Evolutionary conservation across 139 green algal genomes (phyloP).

Genomic region (Pycnococcus provasolii): DNA sequence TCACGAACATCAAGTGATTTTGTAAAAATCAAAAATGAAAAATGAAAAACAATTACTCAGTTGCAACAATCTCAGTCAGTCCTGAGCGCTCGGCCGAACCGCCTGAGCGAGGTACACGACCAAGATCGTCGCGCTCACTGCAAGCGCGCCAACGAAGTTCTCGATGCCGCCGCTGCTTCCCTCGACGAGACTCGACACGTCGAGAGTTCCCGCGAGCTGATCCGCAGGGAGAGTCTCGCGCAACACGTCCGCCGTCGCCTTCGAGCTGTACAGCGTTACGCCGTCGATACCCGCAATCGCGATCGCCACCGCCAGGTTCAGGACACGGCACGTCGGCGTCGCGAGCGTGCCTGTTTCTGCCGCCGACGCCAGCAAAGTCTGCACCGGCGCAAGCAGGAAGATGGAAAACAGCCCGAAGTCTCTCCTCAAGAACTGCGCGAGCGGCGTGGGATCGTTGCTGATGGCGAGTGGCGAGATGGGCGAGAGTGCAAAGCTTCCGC

Average conservation of each 20-base stretch:
- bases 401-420: constrained; percentile 8
- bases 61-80: background rate
- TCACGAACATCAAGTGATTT: no score
- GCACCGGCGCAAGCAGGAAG: constrained; percentile 17
- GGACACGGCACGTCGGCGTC: constrained; percentile 6
- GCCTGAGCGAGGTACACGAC: constrained; percentile 20
- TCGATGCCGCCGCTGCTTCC: constrained; percentile 2
- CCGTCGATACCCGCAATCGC: constrained; percentile 2
- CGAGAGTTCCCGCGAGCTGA: background rate
- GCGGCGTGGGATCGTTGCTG: constrained; percentile 7
- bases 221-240: background rate
- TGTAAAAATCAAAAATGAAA: no score
- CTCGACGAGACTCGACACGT: background rate
- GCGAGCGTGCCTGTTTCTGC: background rate
- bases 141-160: constrained; percentile 19
- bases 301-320: constrained; percentile 11
- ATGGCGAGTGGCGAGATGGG: constrained; percentile 7
- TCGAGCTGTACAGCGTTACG: constrained; percentile 7
- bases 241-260: background rate
- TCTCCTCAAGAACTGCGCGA: constrained; percentile 6
- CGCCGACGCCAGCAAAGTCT: constrained; percentile 8
- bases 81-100: background rate
- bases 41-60: no score
- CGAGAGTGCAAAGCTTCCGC: constrained; percentile 13
- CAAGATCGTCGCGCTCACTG: constrained; percentile 1